A percentile compares a stretch with the other conserved stretches of the same genome.
These are phyloP conservation scores for Omphalotus guepiniiformis DNA, from an alignment of 768 basidiomycete genomes.

Conservation along the genomic window DNA sequence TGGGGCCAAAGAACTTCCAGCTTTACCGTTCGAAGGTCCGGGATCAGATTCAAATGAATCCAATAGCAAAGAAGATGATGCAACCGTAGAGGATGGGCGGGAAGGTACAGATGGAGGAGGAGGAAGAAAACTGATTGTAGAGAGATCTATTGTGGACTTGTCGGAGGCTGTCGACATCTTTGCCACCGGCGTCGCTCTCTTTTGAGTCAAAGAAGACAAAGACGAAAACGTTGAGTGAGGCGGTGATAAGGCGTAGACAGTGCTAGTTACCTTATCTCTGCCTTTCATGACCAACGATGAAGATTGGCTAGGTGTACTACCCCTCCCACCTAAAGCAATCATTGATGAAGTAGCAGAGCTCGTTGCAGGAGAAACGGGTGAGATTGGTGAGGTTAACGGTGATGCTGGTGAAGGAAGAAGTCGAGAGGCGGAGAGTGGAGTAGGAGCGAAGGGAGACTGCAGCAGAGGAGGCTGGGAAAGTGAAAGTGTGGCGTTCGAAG, in stretches of 20 bases:
- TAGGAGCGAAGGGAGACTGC: not conserved
- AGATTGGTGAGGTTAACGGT: too few species aligned
- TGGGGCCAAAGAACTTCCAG: constrained; percentile 14
- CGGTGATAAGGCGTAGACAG: too few species aligned
- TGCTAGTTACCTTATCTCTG: too few species aligned
- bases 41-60: not conserved
- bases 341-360: too few species aligned
- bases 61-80: constrained; percentile 14
- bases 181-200: constrained; percentile 13
- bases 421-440: not conserved
- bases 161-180: constrained; percentile 14
- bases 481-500: not conserved
- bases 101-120: constrained; percentile 18
- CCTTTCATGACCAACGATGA: too few species aligned
- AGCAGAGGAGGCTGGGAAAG: constrained; percentile 2
- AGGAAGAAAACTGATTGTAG: constrained; percentile 12
- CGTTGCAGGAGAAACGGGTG: too few species aligned
- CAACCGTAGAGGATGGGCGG: constrained; percentile 6
- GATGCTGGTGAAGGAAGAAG: too few species aligned
- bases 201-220: constrained; percentile 8
- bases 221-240: constrained; percentile 1
- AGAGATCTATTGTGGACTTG: constrained; percentile 11
- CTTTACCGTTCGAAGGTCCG: constrained; percentile 15
- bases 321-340: too few species aligned
- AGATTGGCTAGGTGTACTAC: too few species aligned